These are phyloP conservation scores for Neoboletus subvelutipes DNA, from an alignment of 768 basidiomycete genomes.

Conservation along the genomic window DNA sequence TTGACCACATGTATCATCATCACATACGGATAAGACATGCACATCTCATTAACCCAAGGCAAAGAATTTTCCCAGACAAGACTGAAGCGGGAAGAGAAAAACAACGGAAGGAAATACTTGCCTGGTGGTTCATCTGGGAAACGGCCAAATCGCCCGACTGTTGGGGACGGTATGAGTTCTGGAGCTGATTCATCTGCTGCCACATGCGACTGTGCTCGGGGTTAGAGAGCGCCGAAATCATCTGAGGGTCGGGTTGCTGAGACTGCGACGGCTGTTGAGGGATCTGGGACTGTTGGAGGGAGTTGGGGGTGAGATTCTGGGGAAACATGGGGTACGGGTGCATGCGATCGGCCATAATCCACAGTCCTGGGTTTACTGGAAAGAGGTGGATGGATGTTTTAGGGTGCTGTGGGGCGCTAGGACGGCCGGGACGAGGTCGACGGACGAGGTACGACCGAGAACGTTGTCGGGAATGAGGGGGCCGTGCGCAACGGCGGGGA, in stretches of 20 bases:
- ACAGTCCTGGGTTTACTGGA: constrained; percentile 26
- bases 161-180: constrained; percentile 44
- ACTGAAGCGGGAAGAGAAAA: constrained; percentile 5
- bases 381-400: constrained; percentile 32
- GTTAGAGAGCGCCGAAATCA: constrained; percentile 43
- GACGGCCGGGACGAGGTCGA: constrained; percentile 23
- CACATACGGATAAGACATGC: constrained; percentile 12
- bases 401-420: constrained; percentile 27
- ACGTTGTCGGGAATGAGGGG: constrained; percentile 29
- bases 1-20: constrained; percentile 18
- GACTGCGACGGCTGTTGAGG: constrained; percentile 47
- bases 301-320: constrained; percentile 43
- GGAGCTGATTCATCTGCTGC: constrained; percentile 54
- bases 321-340: constrained; percentile 56
- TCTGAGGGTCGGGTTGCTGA: constrained; percentile 39
- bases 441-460: constrained; percentile 23
- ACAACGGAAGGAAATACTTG: constrained; percentile 31
- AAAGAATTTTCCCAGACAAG: constrained; percentile 18
- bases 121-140: constrained; percentile 47
- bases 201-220: constrained; percentile 55
- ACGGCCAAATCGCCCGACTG: constrained; percentile 41
- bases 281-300: constrained; percentile 43
- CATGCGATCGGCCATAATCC: constrained; percentile 63
- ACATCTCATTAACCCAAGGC: constrained; percentile 13
- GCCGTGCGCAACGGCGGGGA: constrained; percentile 50